Base-by-base conservation (phyloP, 169 alveolate genomes). In the Cryptosporidium canis region DNA sequence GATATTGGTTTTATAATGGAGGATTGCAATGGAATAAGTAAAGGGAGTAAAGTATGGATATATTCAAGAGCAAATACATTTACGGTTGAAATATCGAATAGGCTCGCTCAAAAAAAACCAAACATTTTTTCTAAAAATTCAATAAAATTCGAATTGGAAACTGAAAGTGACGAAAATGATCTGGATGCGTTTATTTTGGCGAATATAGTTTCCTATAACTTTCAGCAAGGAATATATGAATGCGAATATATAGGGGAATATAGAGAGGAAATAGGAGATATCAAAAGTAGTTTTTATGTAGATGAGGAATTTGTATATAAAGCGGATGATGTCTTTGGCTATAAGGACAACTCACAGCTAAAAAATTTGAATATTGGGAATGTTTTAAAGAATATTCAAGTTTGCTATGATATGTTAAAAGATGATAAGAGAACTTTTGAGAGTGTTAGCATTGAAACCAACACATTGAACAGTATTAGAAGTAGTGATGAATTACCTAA, bases 351-450 rank as follows among this genome's bases (percentile, higher is more conserved):
- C 39, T 77, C 87, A 29, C 91, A 90, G 90, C 21, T 90, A 39
- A 66, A 51, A 48, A 68, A 85, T 67, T 47, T 90, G 37, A 85
- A 90, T 37, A 70, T 63, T 43, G 90, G 91, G 48, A 90, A 90
- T 67, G 85, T 90, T 6, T 5, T 90, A 24, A 87, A 33, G 18
- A 90, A 90, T 67, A 61, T 90, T 29, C 90, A 91, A 51, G 61
- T 58, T 29, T 71, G 93, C 31, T 90, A 67, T 68, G 67, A 63
- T 14, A 67, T 87, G 29, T 85, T 85, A 44, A 37, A 70, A 53
- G 55, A 11, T 21, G 37, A 29, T 35, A 33, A 7, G 3, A 7
- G 9, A 31, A 47, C 16, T 9, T 53, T 27, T 2, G 48, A 16
- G 39, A 82, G 63, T 21, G 70, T 83, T 9, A 16, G 6, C 7